phyloP scores from a whole-genome alignment of 441 rosid genomes.

The Gossypium schwendimanii region DNA sequence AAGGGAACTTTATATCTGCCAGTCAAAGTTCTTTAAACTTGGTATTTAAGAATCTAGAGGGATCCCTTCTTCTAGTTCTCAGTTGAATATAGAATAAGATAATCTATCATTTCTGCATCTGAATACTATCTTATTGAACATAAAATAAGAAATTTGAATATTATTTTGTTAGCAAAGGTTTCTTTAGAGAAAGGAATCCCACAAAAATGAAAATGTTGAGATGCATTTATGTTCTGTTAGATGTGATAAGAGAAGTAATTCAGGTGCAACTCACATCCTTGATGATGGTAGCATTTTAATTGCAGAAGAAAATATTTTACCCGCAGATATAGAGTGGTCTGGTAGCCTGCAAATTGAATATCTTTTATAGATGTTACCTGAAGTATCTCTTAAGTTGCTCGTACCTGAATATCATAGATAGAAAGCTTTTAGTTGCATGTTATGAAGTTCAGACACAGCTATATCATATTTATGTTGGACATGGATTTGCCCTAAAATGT shows the following conservation, averaged over 20 bases:
- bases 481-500: background rate
- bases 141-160: background rate
- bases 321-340: background rate
- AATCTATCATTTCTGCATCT: too few relatives aligned
- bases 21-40: too few relatives aligned
- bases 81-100: background rate
- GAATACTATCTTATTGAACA: background rate
- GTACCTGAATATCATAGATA: background rate
- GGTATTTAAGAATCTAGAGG: background rate
- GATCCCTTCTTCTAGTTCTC: background rate
- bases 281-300: background rate
- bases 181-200: too few relatives aligned
- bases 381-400: background rate
- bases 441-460: background rate
- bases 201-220: background rate
- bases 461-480: background rate
- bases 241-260: background rate
- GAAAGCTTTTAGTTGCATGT: background rate
- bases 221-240: background rate
- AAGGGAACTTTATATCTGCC: background rate
- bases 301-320: background rate
- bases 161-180: background rate
- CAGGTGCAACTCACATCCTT: background rate
- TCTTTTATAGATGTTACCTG: background rate
- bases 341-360: background rate